Conservation (phyloP, 176 grass and related monocot genomes). For the Raddia distichophylla region DNA sequence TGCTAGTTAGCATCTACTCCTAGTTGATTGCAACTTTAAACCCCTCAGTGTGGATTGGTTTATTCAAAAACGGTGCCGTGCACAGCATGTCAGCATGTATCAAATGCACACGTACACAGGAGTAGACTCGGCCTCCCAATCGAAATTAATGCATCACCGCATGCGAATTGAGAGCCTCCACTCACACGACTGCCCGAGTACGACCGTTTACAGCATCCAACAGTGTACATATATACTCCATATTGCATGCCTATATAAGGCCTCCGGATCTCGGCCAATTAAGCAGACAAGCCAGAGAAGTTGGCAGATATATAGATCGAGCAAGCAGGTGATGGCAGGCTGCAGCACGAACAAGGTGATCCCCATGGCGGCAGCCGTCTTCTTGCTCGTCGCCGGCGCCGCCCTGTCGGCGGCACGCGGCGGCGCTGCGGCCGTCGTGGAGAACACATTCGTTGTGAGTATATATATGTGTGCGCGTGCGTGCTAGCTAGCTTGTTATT, state of each 20-base stretch:
- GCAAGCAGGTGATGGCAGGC: background rate
- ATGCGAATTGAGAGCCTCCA: background rate
- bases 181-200: background rate
- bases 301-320: background rate
- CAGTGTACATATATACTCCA: background rate
- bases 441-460: constrained; percentile 44
- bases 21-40: too few species aligned
- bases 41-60: too few species aligned
- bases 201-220: background rate
- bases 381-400: background rate
- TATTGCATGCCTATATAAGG: background rate
- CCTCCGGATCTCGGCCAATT: background rate
- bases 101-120: background rate
- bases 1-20: too few species aligned
- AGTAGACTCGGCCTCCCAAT: background rate
- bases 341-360: background rate
- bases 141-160: background rate
- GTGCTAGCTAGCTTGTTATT: background rate
- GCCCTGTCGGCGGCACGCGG: background rate
- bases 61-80: background rate
- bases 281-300: background rate
- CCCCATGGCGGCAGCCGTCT: background rate
- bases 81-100: background rate
- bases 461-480: too few species aligned
- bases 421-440: background rate